phyloP scores from a whole-genome alignment of 116 monocot genomes.

The Iris pallida region DNA sequence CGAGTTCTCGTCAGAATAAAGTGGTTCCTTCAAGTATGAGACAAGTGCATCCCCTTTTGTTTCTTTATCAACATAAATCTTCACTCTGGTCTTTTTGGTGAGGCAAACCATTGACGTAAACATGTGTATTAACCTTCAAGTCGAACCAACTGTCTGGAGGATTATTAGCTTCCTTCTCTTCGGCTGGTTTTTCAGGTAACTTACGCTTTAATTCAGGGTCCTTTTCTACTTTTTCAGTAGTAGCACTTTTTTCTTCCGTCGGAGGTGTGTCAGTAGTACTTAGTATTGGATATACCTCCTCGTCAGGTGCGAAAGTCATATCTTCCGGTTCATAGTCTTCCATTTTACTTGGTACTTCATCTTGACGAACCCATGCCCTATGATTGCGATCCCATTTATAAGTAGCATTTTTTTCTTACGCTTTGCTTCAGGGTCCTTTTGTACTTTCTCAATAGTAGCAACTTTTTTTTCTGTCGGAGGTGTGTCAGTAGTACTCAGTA shows the following conservation, averaged over 20 bases:
- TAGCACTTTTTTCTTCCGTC: conserved; percentile 29
- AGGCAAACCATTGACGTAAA: conserved; percentile 82
- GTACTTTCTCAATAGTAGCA: too few relatives aligned
- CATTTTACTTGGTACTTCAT: conserved; percentile 26
- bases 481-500: conserved; percentile 20
- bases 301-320: conserved; percentile 65
- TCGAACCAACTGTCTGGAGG: conserved; percentile 91
- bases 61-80: conserved; percentile 84
- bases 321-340: conserved; percentile 53
- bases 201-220: too few relatives aligned
- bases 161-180: conserved; percentile 71
- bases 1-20: too few relatives aligned
- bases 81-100: conserved; percentile 87
- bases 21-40: conserved; percentile 90
- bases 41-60: conserved; percentile 98
- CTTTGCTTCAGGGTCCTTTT: too few relatives aligned
- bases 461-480: conserved; percentile 29
- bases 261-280: conserved; percentile 17
- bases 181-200: conserved; percentile 3
- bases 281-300: conserved; percentile 53
- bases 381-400: too few relatives aligned
- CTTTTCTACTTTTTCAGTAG: conserved; percentile 17
- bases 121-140: conserved; percentile 85
- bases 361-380: too few relatives aligned
- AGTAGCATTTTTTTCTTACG: too few relatives aligned